phyloP scores from a whole-genome alignment of 1,284 basidiomycete species.

The Sutorius eximius region DNA sequence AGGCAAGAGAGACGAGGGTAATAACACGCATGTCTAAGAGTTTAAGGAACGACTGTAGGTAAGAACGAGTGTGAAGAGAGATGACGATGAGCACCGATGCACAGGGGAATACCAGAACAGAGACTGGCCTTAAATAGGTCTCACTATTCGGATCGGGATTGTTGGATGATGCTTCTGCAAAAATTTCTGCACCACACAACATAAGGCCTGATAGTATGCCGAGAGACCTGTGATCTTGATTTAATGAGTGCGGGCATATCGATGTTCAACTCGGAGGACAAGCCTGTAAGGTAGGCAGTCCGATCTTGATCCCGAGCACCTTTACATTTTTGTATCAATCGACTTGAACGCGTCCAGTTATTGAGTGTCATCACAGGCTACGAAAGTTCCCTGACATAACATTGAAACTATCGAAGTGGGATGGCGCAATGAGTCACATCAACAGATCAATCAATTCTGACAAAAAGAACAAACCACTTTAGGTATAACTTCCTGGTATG shows the following conservation, averaged over 20 bases:
- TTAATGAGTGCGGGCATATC: neutral
- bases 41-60: neutral
- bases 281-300: neutral
- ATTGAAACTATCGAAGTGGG: neutral
- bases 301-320: neutral
- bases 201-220: neutral
- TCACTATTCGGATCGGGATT: neutral
- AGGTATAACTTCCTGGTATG: neutral
- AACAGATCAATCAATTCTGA: neutral
- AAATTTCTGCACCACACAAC: neutral
- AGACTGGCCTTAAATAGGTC: neutral
- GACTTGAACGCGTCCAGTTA: neutral
- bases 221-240: neutral
- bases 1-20: slow-evolving; percentile 4
- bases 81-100: neutral
- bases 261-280: neutral
- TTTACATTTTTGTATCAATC: neutral
- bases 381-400: neutral
- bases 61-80: neutral
- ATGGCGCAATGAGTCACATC: neutral
- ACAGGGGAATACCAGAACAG: neutral
- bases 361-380: neutral
- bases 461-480: neutral
- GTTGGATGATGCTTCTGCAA: neutral
- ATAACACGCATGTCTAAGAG: slow-evolving; percentile 8